A percentile compares a stretch with the other conserved stretches of the same genome.
These are phyloP conservation scores for Corylus heterophylla DNA, from an alignment of 306 rosid genomes.

Conservation along the genomic window DNA sequence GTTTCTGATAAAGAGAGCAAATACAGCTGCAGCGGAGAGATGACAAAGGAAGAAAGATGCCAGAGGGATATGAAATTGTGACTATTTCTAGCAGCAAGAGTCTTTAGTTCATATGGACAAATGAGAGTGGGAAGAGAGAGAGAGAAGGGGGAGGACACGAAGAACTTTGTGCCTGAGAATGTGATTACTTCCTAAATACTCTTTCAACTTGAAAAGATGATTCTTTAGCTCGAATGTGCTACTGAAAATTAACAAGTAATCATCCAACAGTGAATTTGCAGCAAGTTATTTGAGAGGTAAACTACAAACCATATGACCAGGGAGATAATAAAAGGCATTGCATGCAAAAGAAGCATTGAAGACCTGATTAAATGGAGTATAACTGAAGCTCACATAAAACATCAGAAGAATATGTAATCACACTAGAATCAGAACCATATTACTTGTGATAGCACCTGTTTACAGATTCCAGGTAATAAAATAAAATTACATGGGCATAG, in stretches of 20 bases:
- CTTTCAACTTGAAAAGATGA: no score
- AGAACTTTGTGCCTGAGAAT: no score
- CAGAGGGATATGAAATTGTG: neutral
- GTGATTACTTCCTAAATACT: no score
- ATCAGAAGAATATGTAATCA: constrained; percentile 13
- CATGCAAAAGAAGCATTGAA: neutral
- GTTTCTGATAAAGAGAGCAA: neutral
- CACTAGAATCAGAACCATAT: constrained; percentile 5
- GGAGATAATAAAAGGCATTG: neutral
- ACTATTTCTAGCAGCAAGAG: neutral
- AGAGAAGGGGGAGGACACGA: no score
- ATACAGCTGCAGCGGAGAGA: neutral
- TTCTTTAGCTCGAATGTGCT: neutral
- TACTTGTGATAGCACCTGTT: constrained; percentile 12
- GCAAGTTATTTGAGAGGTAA: neutral
- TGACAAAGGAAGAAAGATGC: neutral
- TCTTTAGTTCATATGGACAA: no score
- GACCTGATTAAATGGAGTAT: neutral
- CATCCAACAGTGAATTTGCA: neutral
- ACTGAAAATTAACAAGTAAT: neutral
- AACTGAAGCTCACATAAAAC: neutral
- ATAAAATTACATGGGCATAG: constrained; percentile 3
- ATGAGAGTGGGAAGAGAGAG: no score
- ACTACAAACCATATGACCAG: neutral
- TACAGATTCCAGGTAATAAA: constrained; percentile 20